Evolutionary conservation across 2,329 filamentous ascomycete genomes (phyloP).

Genomic region (Monilinia fructigena): DNA sequence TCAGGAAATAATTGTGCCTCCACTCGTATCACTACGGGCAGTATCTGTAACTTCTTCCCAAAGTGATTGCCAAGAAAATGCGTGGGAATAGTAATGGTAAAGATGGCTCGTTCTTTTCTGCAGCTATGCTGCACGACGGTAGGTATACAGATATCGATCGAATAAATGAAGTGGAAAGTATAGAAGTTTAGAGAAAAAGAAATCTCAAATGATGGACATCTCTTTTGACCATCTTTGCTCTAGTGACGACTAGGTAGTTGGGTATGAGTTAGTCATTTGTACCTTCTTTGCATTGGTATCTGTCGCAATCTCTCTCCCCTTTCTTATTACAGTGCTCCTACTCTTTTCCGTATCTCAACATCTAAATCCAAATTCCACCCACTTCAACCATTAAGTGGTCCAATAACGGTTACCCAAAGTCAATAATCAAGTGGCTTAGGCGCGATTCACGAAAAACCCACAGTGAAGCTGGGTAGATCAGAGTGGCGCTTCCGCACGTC

Average conservation of each 20-base stretch:
- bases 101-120: background rate
- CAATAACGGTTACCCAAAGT: background rate
- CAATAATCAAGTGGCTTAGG: constrained; percentile 19
- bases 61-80: background rate
- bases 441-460: constrained; percentile 16
- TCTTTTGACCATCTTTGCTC: constrained; percentile 1
- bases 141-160: background rate
- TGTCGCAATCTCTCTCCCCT: constrained; percentile 16
- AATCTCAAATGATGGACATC: constrained; percentile 4
- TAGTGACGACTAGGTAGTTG: background rate
- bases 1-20: constrained; percentile 1
- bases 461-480: constrained; percentile 19
- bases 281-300: background rate
- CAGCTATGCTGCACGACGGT: background rate
- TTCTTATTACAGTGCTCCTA: background rate
- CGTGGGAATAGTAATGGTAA: background rate
- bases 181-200: constrained; percentile 2
- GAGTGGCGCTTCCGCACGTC: constrained; percentile 23
- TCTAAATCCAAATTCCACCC: background rate
- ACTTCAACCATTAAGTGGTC: background rate
- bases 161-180: background rate
- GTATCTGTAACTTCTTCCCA: background rate
- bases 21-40: background rate
- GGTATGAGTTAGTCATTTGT: too few relatives aligned
- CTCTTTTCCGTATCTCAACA: constrained; percentile 8